Conservation (phyloP, 202 grass and related monocot species). For the Bolboschoenoplectus hybrid region DNA sequence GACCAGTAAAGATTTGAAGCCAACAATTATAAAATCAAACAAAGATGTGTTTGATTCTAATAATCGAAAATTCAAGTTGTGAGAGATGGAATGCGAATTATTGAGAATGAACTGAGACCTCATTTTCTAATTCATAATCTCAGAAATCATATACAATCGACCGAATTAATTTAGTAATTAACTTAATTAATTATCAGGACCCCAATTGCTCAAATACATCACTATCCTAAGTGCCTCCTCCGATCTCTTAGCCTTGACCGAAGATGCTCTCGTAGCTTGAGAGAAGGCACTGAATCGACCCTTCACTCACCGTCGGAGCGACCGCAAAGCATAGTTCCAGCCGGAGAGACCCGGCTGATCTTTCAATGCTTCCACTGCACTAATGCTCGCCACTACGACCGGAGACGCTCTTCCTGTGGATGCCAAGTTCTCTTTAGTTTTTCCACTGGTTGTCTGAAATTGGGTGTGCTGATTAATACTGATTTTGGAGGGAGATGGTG, state of each 20-base stretch:
- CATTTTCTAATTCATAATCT: too few species aligned
- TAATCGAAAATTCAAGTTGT: too few species aligned
- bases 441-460: too few species aligned
- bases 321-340: slow-evolving; percentile 67
- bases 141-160: too few species aligned
- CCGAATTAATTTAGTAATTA: too few species aligned
- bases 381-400: slow-evolving; percentile 49
- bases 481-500: too few species aligned
- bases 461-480: too few species aligned
- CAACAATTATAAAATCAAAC: too few species aligned
- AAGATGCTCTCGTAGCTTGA: slow-evolving; percentile 6
- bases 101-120: too few species aligned
- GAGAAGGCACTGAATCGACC: slow-evolving; percentile 8
- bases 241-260: slow-evolving; percentile 37
- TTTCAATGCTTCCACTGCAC: slow-evolving; percentile 75
- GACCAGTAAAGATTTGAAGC: too few species aligned
- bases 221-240: slow-evolving; percentile 57
- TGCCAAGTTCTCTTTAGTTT: slow-evolving; percentile 14
- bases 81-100: too few species aligned
- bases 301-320: background rate
- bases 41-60: too few species aligned
- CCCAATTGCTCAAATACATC: slow-evolving; percentile 68
- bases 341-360: slow-evolving; percentile 67
- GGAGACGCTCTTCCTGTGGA: slow-evolving; percentile 14
- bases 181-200: slow-evolving; percentile 19